Conservation (phyloP, 148 eudicot genomes). For the Silene latifolia region DNA sequence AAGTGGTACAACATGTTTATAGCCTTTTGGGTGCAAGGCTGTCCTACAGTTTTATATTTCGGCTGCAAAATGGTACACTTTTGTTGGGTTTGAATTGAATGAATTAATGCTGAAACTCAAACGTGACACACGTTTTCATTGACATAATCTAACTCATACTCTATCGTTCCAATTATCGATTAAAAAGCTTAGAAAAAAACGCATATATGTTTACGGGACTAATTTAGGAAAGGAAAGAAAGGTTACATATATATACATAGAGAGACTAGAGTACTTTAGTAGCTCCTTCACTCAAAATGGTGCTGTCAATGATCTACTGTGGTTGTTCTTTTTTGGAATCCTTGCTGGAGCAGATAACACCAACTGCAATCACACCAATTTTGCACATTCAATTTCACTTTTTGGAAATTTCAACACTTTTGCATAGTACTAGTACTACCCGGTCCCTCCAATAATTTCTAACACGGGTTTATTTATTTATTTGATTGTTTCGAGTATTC, state of each 20-base stretch:
- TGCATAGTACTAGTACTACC: too few species aligned
- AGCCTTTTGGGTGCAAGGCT: too few species aligned
- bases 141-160: background rate
- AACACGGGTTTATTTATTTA: too few species aligned
- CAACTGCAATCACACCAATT: conserved; percentile 17
- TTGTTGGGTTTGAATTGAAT: background rate
- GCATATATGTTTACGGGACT: too few species aligned
- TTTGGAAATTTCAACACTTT: background rate
- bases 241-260: too few species aligned
- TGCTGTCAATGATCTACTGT: conserved; percentile 41
- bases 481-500: too few species aligned
- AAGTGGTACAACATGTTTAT: background rate
- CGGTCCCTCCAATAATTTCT: too few species aligned
- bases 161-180: background rate
- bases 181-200: too few species aligned
- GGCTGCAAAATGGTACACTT: background rate
- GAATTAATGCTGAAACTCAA: background rate
- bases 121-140: background rate
- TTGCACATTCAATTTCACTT: background rate
- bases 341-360: conserved; percentile 26
- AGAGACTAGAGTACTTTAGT: background rate
- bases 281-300: conserved; percentile 35
- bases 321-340: conserved; percentile 31
- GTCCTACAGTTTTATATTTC: background rate
- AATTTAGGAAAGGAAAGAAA: too few species aligned